phyloP scores from a whole-genome alignment of 2,329 filamentous ascomycete species.

The Pseudocercospora musae region DNA sequence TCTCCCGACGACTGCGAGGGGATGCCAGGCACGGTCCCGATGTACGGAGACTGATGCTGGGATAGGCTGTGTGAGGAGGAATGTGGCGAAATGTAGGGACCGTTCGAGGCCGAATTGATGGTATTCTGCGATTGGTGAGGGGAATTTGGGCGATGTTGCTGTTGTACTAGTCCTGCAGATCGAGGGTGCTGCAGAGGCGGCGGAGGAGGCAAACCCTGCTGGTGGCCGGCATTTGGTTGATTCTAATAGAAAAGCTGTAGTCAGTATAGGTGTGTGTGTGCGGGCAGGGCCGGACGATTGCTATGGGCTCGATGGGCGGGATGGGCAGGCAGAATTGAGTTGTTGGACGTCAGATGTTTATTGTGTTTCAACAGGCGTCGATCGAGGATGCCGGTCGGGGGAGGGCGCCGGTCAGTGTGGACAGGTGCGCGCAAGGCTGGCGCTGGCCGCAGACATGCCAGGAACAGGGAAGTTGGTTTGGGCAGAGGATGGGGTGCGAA shows the following conservation, averaged over 20 bases:
- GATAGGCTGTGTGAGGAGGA: conserved; percentile 56
- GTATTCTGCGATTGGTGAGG: conserved; percentile 59
- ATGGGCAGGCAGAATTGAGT: not conserved
- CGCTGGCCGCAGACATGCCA: conserved; percentile 7
- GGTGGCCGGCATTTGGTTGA: conserved; percentile 36
- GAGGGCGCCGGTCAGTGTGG: conserved; percentile 1
- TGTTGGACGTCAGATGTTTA: conserved; percentile 18
- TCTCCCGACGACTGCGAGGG: conserved; percentile 64
- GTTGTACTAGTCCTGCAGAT: conserved; percentile 69
- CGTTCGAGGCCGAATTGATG: conserved; percentile 51
- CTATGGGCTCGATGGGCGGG: conserved; percentile 14
- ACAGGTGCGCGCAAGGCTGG: conserved; percentile 3
- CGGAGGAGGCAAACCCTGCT: conserved; percentile 65
- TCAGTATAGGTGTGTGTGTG: conserved; percentile 20
- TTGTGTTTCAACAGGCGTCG: conserved; percentile 19
- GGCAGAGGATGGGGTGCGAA: conserved; percentile 11
- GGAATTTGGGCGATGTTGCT: conserved; percentile 63
- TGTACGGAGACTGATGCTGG: conserved; percentile 60
- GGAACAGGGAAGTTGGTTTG: conserved; percentile 11
- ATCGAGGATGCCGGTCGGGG: conserved; percentile 17
- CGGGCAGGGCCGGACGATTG: conserved; percentile 2
- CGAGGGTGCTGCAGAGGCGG: conserved; percentile 67
- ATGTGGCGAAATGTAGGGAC: conserved; percentile 66
- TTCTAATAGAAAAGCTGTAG: conserved; percentile 23
- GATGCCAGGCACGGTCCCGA: conserved; percentile 60